Conservation (phyloP, 2,329 filamentous ascomycete species). For the Colletotrichum cuscutae region DNA sequence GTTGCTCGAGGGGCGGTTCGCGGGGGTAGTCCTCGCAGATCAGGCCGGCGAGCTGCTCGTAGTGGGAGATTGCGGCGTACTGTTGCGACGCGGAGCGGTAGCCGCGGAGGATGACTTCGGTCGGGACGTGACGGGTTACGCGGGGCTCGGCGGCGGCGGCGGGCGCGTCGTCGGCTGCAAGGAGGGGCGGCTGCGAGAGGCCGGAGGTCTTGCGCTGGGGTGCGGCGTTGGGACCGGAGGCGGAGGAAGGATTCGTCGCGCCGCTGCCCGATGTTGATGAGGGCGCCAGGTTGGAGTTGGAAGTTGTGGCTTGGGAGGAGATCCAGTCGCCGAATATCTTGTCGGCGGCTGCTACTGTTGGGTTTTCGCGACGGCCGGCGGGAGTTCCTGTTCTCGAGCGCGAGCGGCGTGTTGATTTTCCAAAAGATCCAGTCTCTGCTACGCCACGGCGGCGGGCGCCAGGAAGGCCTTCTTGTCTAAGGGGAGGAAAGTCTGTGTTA, state of each 20-base stretch:
- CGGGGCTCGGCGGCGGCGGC: constrained; percentile 43
- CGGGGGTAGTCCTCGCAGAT: constrained; percentile 96
- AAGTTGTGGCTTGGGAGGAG: constrained; percentile 53
- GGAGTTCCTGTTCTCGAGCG: constrained; percentile 70
- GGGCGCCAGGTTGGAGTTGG: constrained; percentile 35
- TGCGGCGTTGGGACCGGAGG: neutral
- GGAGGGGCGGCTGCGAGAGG: constrained; percentile 45
- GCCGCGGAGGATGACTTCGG: constrained; percentile 87
- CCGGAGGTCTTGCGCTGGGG: constrained; percentile 49
- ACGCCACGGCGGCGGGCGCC: constrained; percentile 61
- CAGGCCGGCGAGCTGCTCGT: constrained; percentile 84
- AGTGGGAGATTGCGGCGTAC: constrained; percentile 91
- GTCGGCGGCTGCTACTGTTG: constrained; percentile 70
- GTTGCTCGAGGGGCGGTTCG: constrained; percentile 77
- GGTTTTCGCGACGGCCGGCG: constrained; percentile 66
- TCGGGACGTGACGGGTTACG: constrained; percentile 54
- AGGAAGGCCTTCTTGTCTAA: constrained; percentile 64
- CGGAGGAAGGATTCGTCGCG: neutral
- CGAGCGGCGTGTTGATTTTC: constrained; percentile 72
- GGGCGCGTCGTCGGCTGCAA: constrained; percentile 50
- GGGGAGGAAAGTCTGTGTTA: constrained; percentile 13
- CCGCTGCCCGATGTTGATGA: constrained; percentile 9
- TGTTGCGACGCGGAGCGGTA: constrained; percentile 73
- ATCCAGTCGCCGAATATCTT: constrained; percentile 71
- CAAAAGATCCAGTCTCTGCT: constrained; percentile 73